Conservation (phyloP, 345 rosid genomes). For the Lepidium aucheri region DNA sequence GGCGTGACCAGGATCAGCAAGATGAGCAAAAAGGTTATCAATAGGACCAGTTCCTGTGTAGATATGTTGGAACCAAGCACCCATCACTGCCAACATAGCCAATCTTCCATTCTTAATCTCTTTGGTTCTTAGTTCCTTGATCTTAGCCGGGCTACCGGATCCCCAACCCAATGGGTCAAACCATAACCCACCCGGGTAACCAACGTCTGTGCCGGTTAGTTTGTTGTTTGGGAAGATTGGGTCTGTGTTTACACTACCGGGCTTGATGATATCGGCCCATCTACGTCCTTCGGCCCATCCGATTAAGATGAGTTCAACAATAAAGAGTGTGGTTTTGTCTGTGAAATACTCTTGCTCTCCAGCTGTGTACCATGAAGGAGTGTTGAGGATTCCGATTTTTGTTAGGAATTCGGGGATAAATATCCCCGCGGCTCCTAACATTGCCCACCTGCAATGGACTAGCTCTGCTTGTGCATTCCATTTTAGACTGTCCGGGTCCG, state of each 20-base stretch:
- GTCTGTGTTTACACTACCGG: constrained; percentile 93
- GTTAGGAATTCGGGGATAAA: constrained; percentile 94
- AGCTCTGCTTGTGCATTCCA: constrained; percentile 89
- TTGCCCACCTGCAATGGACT: constrained; percentile 97
- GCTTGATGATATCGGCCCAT: constrained; percentile 95
- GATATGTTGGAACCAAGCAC: constrained; percentile 99
- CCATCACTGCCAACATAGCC: constrained; percentile 99
- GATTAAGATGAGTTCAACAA: constrained; percentile 69
- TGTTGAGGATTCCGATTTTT: constrained; percentile 77
- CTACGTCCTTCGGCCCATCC: constrained; percentile 99
- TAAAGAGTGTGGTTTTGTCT: constrained; percentile 80
- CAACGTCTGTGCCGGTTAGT: constrained; percentile 91
- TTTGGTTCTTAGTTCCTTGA: constrained; percentile 87
- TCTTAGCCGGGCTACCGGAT: constrained; percentile 65
- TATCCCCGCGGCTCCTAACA: constrained; percentile 96
- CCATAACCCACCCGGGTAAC: constrained; percentile 99
- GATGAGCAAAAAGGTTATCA: constrained; percentile 93
- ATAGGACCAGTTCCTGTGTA: constrained; percentile 98
- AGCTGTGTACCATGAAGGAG: constrained; percentile 94
- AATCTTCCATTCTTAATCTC: constrained; percentile 95
- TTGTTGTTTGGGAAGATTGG: constrained; percentile 97
- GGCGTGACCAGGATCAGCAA: constrained; percentile 97
- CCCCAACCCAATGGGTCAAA: constrained; percentile 98
- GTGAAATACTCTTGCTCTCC: constrained; percentile 83
- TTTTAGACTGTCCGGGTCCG: constrained; percentile 83